Evolutionary conservation across 2,329 filamentous ascomycete genomes (phyloP).

Genomic region (Monosporascus cannonballus): DNA sequence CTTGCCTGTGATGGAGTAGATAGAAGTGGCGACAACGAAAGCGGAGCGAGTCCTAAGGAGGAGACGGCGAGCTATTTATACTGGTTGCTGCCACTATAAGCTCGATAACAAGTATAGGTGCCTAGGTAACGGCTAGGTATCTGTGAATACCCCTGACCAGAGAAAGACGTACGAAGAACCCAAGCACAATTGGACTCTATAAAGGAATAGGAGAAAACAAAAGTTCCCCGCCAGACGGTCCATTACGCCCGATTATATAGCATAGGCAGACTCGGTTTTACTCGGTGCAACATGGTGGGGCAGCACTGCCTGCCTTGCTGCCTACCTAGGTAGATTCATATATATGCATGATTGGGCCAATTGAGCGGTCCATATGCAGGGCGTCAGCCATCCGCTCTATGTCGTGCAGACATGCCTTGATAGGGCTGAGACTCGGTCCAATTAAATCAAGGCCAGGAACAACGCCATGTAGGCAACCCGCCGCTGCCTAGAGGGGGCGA

Average conservation of each 20-base stretch:
- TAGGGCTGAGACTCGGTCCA: not conserved
- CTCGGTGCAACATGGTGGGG: not conserved
- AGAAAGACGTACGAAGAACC: not conserved
- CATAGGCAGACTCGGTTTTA: not conserved
- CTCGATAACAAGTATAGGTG: too few species aligned
- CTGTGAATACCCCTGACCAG: too few species aligned
- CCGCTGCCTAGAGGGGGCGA: not conserved
- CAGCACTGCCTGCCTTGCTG: constrained; percentile 3
- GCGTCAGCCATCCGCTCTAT: too few species aligned
- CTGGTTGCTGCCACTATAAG: too few species aligned
- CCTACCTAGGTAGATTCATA: too few species aligned
- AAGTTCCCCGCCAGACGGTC: not conserved
- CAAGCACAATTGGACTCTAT: not conserved
- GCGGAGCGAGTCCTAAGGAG: too few species aligned
- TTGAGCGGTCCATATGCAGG: not conserved
- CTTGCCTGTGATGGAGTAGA: not conserved
- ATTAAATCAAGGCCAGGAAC: not conserved
- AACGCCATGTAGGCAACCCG: not conserved
- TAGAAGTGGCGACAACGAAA: not conserved
- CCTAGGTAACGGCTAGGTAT: too few species aligned
- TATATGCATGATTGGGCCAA: constrained; percentile 1
- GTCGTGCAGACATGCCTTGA: not conserved
- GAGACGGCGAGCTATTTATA: too few species aligned
- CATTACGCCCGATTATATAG: constrained; percentile 1
- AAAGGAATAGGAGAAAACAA: not conserved